Percentiles rank a stretch among this genome's conserved stretches.
Conservation (phyloP, 208 protist species). For the Crithidia expoeki region DNA sequence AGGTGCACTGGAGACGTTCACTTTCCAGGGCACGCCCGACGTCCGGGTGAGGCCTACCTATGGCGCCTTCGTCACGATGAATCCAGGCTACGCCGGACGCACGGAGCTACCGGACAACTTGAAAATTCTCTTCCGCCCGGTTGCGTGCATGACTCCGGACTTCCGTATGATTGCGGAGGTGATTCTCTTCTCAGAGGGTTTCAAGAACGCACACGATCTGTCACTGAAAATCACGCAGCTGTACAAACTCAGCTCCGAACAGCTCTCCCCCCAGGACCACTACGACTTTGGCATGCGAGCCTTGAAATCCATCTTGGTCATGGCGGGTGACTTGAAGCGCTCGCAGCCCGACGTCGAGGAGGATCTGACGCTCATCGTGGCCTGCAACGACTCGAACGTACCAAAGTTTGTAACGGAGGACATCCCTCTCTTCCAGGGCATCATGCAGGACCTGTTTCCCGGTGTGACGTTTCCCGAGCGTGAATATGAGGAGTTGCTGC, state of each 20-base stretch:
- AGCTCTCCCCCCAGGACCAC: constrained; percentile 97
- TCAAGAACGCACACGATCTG: constrained; percentile 94
- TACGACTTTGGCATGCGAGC: constrained; percentile 99
- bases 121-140: constrained; percentile 97
- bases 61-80: constrained; percentile 99
- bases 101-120: constrained; percentile 99
- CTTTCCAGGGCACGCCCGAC: constrained; percentile 95
- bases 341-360: constrained; percentile 96
- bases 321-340: constrained; percentile 97
- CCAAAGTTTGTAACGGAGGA: constrained; percentile 99
- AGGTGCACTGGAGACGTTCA: constrained; percentile 81
- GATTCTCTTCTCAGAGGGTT: constrained; percentile 98
- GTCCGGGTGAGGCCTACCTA: constrained; percentile 95
- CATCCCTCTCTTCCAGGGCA: constrained; percentile 97
- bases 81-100: constrained; percentile 98
- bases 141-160: constrained; percentile 98
- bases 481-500: constrained; percentile 93
- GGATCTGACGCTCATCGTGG: constrained; percentile 97
- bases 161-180: constrained; percentile 98
- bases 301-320: constrained; percentile 98
- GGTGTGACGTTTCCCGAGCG: constrained; percentile 93
- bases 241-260: constrained; percentile 98
- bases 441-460: constrained; percentile 99
- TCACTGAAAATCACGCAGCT: constrained; percentile 98
- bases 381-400: constrained; percentile 97